These are phyloP conservation scores for Fraxinus platypoda DNA, from an alignment of 305 asterid genomes.

Conservation along the genomic window DNA sequence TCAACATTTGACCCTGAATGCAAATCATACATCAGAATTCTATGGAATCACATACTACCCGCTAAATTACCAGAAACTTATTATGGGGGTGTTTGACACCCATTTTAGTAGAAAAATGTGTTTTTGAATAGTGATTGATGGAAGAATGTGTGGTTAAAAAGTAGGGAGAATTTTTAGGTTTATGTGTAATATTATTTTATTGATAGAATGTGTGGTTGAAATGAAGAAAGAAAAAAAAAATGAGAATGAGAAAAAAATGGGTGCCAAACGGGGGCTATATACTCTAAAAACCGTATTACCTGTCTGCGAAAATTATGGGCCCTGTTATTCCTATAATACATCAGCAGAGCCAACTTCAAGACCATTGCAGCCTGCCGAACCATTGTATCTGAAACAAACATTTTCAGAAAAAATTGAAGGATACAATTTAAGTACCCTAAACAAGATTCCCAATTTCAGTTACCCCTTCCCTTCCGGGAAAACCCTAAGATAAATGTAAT, in stretches of 20 bases:
- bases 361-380: constrained; percentile 82
- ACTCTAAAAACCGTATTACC: constrained; percentile 39
- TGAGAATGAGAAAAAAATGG: no score
- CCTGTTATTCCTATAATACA: constrained; percentile 79
- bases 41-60: neutral
- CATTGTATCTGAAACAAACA: constrained; percentile 67
- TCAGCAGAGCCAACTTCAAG: constrained; percentile 74
- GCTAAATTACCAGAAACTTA: neutral
- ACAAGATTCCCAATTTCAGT: neutral
- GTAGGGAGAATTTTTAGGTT: no score
- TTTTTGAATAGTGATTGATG: no score
- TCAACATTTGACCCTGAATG: constrained; percentile 89
- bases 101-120: no score
- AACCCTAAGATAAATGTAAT: neutral
- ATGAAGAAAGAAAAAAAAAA: no score
- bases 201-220: no score
- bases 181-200: no score
- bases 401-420: neutral
- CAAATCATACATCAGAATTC: constrained; percentile 26
- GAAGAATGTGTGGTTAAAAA: no score
- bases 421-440: neutral
- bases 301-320: constrained; percentile 92
- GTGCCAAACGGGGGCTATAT: no score
- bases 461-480: neutral
- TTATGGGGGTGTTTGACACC: no score